Base-by-base conservation (phyloP, 805 yeast species). In the Lipomyces sp. region DNA sequence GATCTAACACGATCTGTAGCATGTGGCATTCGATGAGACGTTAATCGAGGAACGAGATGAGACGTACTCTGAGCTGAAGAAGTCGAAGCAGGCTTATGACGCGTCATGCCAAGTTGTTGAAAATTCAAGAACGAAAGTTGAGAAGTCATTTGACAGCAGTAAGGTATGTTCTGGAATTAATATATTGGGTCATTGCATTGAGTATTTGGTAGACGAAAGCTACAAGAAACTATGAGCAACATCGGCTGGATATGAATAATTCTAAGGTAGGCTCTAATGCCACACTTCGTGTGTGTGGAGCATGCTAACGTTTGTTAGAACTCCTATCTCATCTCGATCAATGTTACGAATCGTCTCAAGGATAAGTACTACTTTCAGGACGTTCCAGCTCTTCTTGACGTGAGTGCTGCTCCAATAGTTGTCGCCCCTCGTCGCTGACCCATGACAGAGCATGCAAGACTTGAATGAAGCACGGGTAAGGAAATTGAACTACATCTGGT, bases 341-440 rank as follows among this genome's bases (percentile, higher is more conserved):
- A 87, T 73, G 85, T 90, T 34, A 95, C 97, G 62, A 95, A 95
- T 78, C 83, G 98, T 67, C 80, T 93, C 65, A 95, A 95, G 78
- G 98, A 94, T 77, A 95, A 95, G 77, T 92, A 87, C 79, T 93
- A 82, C 77, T 92, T 89, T 75, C 98, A 94, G 79, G 98, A 95
- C 77, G 80, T 92, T 33, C 99, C 99, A 0, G 97, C 93, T 77
- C 78, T 91, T 51, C 81, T 95, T 67, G 98, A 94, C 77, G 84
- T 64, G 37, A n/a, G 62, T 58, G 29, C 48, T 15, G 29, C 32
- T 34, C 4, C 11, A 15, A 50, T 10, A 59, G 53, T n/a, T n/a
- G 24, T n/a, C 30, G 24, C 29, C 89, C n/a, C 10, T 15, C 24
- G 24, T 42, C 48, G 48, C 48, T 42, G n/a, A 42, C n/a, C 18